Evolutionary conservation across 345 rosid species (phyloP).

Genomic region (Tarenaya hassleriana): DNA sequence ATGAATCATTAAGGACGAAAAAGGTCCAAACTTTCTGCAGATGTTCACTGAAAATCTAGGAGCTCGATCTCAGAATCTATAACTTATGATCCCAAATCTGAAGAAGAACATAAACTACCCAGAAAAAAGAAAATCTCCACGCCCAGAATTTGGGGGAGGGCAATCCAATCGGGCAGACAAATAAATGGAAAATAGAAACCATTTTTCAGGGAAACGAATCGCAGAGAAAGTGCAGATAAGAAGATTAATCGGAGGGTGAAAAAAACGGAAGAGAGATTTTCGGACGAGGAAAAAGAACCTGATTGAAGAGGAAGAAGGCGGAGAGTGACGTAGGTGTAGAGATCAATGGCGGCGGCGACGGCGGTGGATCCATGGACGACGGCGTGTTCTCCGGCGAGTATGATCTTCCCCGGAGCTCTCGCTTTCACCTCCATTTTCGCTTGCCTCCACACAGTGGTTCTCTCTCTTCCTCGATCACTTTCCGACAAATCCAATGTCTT

Average conservation of each 20-base stretch:
- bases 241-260: background rate
- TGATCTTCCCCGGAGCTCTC: slow-evolving; percentile 92
- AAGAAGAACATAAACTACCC: background rate
- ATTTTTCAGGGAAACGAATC: too few relatives aligned
- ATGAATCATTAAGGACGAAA: background rate
- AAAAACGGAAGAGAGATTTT: too few relatives aligned
- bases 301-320: slow-evolving; percentile 45
- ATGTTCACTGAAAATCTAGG: background rate
- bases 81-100: slow-evolving; percentile 7
- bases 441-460: too few relatives aligned
- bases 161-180: background rate
- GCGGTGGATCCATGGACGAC: slow-evolving; percentile 96
- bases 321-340: slow-evolving; percentile 56
- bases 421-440: slow-evolving; percentile 81
- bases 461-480: too few relatives aligned
- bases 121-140: background rate
- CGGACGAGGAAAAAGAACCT: slow-evolving; percentile 33
- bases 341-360: slow-evolving; percentile 85
- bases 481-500: too few relatives aligned
- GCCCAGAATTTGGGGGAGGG: background rate
- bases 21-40: slow-evolving; percentile 5
- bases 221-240: background rate
- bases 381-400: slow-evolving; percentile 90
- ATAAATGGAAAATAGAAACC: too few relatives aligned
- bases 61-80: background rate